A percentile compares a stretch with the other conserved stretches of the same genome.
phyloP scores from a whole-genome alignment of 2,329 filamentous ascomycete genomes.

The Ceratocystis cubensis region DNA sequence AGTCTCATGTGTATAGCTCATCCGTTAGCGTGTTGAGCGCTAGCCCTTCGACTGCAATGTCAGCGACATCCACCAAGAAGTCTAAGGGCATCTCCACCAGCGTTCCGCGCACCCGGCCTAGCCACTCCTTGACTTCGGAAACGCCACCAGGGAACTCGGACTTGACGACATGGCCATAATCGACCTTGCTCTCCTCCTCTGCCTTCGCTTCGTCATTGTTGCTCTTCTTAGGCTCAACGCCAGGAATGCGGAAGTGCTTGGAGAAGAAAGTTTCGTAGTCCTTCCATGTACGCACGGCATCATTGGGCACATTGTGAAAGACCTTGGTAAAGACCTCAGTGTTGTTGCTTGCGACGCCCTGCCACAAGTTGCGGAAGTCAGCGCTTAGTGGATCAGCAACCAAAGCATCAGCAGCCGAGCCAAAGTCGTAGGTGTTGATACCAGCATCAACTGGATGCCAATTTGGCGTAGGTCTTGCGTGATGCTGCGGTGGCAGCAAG shows the following conservation, averaged over 20 bases:
- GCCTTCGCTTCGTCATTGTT: constrained; percentile 34
- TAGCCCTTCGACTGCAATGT: constrained; percentile 74
- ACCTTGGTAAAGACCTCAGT: constrained; percentile 69
- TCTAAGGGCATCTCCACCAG: constrained; percentile 83
- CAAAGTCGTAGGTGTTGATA: constrained; percentile 63
- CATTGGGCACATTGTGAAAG: constrained; percentile 67
- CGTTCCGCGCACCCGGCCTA: constrained; percentile 54
- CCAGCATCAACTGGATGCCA: constrained; percentile 60
- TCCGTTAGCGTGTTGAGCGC: constrained; percentile 59
- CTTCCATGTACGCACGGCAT: constrained; percentile 56
- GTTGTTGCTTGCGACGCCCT: constrained; percentile 57
- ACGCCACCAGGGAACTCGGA: constrained; percentile 65
- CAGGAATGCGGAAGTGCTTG: constrained; percentile 48
- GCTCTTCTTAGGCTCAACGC: constrained; percentile 30
- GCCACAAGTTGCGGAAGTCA: constrained; percentile 61
- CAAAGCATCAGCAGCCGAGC: constrained; percentile 50
- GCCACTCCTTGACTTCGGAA: constrained; percentile 57
- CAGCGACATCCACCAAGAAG: constrained; percentile 68
- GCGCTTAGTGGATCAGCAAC: constrained; percentile 63
- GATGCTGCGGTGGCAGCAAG: constrained; percentile 60
- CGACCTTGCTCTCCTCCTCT: constrained; percentile 45
- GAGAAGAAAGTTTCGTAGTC: constrained; percentile 62
- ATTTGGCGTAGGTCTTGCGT: constrained; percentile 57
- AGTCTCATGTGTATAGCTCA: constrained; percentile 51
- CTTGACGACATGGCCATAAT: constrained; percentile 77